Conservation (phyloP, 768 basidiomycete genomes). For the Mycena chlorophos region DNA sequence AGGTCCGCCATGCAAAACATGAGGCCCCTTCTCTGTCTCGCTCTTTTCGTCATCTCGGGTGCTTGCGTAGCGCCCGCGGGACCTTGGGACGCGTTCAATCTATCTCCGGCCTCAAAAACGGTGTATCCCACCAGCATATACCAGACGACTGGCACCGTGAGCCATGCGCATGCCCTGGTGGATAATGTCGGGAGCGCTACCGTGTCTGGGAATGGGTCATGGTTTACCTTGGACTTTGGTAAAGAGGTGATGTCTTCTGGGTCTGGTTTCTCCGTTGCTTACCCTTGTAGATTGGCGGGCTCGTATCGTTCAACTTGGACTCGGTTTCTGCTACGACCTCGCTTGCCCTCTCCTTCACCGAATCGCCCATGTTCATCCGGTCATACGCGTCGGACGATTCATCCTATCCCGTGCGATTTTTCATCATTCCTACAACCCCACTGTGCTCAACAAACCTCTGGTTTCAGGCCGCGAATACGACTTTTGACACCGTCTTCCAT, state of each 20-base stretch:
- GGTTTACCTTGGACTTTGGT: slow-evolving; percentile 57
- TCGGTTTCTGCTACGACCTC: slow-evolving; percentile 32
- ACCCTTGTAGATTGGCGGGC: slow-evolving; percentile 48
- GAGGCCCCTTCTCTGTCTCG: background rate
- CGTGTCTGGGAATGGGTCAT: slow-evolving; percentile 41
- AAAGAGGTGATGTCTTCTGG: slow-evolving; percentile 40
- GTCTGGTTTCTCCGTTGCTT: background rate
- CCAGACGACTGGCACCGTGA: slow-evolving; percentile 36
- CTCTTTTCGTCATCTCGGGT: background rate
- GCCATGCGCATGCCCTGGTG: slow-evolving; percentile 35
- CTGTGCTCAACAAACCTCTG: too few relatives aligned
- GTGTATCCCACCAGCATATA: slow-evolving; percentile 46
- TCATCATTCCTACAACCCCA: too few relatives aligned
- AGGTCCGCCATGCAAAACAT: slow-evolving; percentile 2
- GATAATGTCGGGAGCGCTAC: slow-evolving; percentile 38
- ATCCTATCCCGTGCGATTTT: slow-evolving; percentile 47
- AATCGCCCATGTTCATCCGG: slow-evolving; percentile 56
- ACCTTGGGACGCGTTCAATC: slow-evolving; percentile 56
- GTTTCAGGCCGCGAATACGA: slow-evolving; percentile 42
- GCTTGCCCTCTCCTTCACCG: slow-evolving; percentile 56
- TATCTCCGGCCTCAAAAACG: slow-evolving; percentile 46
- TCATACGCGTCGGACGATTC: slow-evolving; percentile 56
- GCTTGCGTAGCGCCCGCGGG: slow-evolving; percentile 42
- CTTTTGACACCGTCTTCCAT: slow-evolving; percentile 43
- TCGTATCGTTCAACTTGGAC: slow-evolving; percentile 50